Percentiles rank a stretch among this genome's conserved stretches.
These are phyloP conservation scores for Vanderwaltozyma polyspora DNA, from an alignment of 805 yeast genomes.

Conservation along the genomic window DNA sequence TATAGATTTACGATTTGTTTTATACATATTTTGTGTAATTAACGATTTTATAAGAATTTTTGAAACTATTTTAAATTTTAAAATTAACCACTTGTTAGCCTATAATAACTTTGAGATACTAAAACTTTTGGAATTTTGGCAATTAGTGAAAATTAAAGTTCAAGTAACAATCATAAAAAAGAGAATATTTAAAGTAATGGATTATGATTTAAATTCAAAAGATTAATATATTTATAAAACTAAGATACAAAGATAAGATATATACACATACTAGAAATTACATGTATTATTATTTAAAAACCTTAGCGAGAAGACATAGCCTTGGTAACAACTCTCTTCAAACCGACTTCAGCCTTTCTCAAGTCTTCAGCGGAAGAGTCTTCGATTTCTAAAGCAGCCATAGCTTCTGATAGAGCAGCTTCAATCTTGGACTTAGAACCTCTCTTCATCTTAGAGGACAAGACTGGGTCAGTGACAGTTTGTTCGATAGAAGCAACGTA, in stretches of 20 bases:
- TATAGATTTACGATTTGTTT: too few relatives aligned
- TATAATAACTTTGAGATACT: too few relatives aligned
- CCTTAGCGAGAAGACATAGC: slow-evolving; percentile 95
- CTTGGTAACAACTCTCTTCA: slow-evolving; percentile 98
- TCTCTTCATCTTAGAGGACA: slow-evolving; percentile 92
- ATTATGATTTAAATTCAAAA: too few relatives aligned
- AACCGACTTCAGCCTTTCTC: slow-evolving; percentile 98
- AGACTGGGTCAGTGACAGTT: slow-evolving; percentile 95
- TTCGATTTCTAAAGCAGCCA: slow-evolving; percentile 94
- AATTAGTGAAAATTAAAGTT: too few relatives aligned
- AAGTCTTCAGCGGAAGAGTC: slow-evolving; percentile 93
- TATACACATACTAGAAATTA: not conserved
- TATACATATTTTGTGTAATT: too few relatives aligned
- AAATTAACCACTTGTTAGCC: too few relatives aligned
- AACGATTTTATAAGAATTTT: too few relatives aligned
- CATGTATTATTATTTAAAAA: not conserved
- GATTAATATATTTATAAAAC: not conserved
- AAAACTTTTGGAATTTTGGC: too few relatives aligned
- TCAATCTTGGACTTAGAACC: slow-evolving; percentile 95
- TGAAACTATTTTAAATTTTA: too few relatives aligned
- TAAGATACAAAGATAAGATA: not conserved
- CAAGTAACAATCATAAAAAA: too few relatives aligned
- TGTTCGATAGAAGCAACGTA: slow-evolving; percentile 93
- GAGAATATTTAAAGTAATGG: too few relatives aligned
- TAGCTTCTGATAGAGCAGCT: slow-evolving; percentile 94